phyloP scores from a whole-genome alignment of 305 asterid species.

The Rubia balearica region DNA sequence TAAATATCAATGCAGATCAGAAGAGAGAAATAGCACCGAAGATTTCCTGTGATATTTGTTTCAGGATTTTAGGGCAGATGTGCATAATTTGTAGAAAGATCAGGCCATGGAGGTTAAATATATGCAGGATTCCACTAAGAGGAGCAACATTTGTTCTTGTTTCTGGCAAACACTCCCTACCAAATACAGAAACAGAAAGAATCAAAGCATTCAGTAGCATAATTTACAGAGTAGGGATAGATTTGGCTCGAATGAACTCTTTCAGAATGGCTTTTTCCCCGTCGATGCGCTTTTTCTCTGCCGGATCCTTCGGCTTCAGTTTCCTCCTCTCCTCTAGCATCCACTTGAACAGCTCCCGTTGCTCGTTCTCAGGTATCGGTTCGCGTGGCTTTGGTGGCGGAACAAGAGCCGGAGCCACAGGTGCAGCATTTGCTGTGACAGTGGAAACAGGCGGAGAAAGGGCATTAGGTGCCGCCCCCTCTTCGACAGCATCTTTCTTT shows the following conservation, averaged over 20 bases:
- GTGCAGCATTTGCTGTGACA: constrained; percentile 25
- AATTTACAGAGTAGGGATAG: constrained; percentile 43
- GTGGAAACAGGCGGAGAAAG: constrained; percentile 33
- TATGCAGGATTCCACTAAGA: constrained; percentile 1
- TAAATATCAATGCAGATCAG: no score
- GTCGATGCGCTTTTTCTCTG: constrained; percentile 67
- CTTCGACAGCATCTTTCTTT: constrained; percentile 31
- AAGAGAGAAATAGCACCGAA: no score
- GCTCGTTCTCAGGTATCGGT: constrained; percentile 64
- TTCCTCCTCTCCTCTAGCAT: constrained; percentile 82
- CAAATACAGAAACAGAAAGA: background rate
- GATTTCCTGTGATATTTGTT: no score
- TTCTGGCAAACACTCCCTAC: background rate
- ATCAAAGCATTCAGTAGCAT: background rate
- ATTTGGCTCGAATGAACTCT: constrained; percentile 65
- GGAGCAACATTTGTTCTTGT: constrained; percentile 1
- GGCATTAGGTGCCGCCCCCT: constrained; percentile 32
- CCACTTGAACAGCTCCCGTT: constrained; percentile 74
- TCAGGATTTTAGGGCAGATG: no score
- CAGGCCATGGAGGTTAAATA: background rate
- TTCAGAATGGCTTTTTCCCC: constrained; percentile 88
- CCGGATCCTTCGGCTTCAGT: constrained; percentile 52
- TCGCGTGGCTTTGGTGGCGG: constrained; percentile 36
- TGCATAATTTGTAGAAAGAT: background rate
- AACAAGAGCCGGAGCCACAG: constrained; percentile 5